Conservation (phyloP, 140 eudicot genomes). For the Eryngium alpinum region DNA sequence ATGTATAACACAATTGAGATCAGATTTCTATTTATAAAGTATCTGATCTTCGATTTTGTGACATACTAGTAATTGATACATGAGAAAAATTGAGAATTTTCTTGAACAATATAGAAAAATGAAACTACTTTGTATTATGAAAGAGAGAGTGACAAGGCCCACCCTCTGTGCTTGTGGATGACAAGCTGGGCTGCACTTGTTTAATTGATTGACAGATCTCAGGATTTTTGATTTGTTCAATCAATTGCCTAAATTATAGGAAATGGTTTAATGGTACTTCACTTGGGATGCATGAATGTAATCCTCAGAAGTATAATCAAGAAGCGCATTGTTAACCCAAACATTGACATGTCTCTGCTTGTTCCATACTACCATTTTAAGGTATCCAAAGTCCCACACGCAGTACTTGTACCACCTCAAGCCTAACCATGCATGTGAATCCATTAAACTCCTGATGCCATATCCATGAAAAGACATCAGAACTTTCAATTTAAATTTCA, state of each 20-base stretch:
- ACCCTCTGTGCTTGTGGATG: neutral
- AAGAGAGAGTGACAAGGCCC: neutral
- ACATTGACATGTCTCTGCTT: slow-evolving; percentile 13
- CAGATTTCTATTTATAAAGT: too few relatives aligned
- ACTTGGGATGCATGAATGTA: neutral
- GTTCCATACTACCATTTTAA: slow-evolving; percentile 1
- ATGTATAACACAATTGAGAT: too few relatives aligned
- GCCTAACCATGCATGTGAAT: slow-evolving; percentile 12
- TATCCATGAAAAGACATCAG: neutral
- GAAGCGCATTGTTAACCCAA: slow-evolving; percentile 5
- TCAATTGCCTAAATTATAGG: slow-evolving; percentile 2
- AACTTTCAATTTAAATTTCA: neutral
- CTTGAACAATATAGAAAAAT: neutral
- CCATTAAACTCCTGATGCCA: neutral
- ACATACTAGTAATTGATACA: too few relatives aligned
- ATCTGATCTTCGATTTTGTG: too few relatives aligned
- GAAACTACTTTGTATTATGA: neutral
- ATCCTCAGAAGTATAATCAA: neutral
- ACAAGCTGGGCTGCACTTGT: neutral
- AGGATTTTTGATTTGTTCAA: neutral
- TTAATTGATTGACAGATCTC: neutral
- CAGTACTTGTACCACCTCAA: neutral
- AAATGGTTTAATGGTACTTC: neutral
- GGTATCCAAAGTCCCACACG: slow-evolving; percentile 13
- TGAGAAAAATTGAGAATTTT: too few relatives aligned